phyloP scores from a whole-genome alignment of 2,329 filamentous ascomycete genomes.

The Samsoniella hepiali region DNA sequence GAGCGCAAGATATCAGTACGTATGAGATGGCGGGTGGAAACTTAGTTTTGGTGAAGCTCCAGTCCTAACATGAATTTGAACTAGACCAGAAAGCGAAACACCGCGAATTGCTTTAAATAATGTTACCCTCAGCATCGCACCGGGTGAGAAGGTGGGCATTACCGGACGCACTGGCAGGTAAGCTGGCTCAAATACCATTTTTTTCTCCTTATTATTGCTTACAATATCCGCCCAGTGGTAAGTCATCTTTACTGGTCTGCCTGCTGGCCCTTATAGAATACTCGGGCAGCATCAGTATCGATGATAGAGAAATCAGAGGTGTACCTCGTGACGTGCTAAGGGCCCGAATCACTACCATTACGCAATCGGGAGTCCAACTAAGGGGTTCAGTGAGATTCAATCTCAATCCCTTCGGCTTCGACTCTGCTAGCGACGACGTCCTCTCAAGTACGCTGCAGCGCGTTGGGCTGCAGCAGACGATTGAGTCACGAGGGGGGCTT shows the following conservation, averaged over 20 bases:
- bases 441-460: no score
- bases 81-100: conserved; percentile 33
- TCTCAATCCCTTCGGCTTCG: neutral
- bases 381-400: conserved; percentile 3
- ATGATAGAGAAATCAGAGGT: conserved; percentile 2
- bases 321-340: neutral
- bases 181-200: neutral
- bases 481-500: conserved; percentile 13
- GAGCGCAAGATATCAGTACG: neutral
- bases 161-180: conserved; percentile 13
- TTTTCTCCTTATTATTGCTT: no score
- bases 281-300: conserved; percentile 10
- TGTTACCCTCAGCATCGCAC: conserved; percentile 18
- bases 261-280: neutral
- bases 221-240: no score
- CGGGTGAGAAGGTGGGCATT: conserved; percentile 17
- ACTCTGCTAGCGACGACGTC: no score
- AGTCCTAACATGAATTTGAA: neutral
- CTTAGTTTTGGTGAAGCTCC: no score
- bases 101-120: conserved; percentile 17
- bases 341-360: neutral
- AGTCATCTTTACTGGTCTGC: no score
- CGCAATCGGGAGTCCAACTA: neutral
- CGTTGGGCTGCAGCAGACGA: conserved; percentile 4
- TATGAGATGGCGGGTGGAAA: neutral